Conservation (phyloP, 2,329 filamentous ascomycete species). For the Pseudogymnoascus sp. region DNA sequence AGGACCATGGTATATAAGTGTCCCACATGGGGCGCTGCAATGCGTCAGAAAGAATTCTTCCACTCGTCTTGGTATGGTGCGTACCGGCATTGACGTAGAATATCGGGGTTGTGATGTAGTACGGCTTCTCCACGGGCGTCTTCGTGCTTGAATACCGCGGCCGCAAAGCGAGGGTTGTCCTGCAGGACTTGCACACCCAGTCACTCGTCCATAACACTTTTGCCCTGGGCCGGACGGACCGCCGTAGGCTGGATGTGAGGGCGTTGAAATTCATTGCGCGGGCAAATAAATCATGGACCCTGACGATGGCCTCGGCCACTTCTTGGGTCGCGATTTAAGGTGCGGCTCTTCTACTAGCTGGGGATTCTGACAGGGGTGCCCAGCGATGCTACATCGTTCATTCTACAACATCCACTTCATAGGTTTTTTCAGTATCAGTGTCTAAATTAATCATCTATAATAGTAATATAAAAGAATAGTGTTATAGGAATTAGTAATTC, state of each 20-base stretch:
- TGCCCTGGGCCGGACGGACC: constrained; percentile 13
- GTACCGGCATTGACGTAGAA: constrained; percentile 96
- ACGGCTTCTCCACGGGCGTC: constrained; percentile 60
- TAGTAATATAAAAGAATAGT: background rate
- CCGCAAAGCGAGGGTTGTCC: constrained; percentile 5
- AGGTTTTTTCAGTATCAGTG: background rate
- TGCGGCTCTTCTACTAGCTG: constrained; percentile 1
- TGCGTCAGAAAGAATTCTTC: background rate
- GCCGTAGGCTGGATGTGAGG: constrained; percentile 16
- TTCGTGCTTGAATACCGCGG: constrained; percentile 17
- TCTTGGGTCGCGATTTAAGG: constrained; percentile 6
- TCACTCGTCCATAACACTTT: constrained; percentile 11
- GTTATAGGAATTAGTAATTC: background rate
- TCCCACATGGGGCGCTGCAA: constrained; percentile 78
- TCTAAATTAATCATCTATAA: background rate
- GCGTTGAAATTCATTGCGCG: constrained; percentile 19
- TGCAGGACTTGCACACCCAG: constrained; percentile 24
- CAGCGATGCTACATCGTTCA: background rate
- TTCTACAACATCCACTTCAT: background rate
- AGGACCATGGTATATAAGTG: constrained; percentile 92
- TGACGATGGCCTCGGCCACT: background rate
- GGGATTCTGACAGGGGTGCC: background rate
- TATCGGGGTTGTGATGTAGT: constrained; percentile 92
- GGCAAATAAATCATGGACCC: background rate
- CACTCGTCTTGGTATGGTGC: background rate